These are phyloP conservation scores for Penicillium sp. DNA, from an alignment of 2,329 filamentous ascomycete genomes.

Conservation along the genomic window DNA sequence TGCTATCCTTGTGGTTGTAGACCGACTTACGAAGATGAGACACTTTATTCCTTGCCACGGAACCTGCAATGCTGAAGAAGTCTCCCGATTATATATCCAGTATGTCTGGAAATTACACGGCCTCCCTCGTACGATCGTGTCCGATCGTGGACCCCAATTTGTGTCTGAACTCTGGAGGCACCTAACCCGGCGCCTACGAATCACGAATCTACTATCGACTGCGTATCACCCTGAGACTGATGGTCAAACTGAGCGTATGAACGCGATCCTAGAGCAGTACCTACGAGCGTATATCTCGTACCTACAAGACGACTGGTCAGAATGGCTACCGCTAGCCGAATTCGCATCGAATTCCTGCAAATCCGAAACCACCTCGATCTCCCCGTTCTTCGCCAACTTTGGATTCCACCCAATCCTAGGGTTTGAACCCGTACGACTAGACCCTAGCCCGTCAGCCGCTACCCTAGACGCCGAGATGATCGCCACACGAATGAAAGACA, in stretches of 20 bases:
- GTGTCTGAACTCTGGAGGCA: slow-evolving; percentile 8
- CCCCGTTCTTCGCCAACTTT: not conserved
- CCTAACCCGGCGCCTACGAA: slow-evolving; percentile 1
- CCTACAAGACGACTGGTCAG: slow-evolving; percentile 8
- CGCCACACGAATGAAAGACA: not conserved
- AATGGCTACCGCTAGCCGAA: not conserved
- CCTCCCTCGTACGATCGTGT: slow-evolving; percentile 5
- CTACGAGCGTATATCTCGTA: slow-evolving; percentile 5
- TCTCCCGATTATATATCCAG: not conserved
- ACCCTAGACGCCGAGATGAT: not conserved
- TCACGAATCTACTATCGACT: slow-evolving; percentile 1
- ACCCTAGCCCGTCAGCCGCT: no score
- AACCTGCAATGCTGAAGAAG: not conserved
- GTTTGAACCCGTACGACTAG: not conserved
- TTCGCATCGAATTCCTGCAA: not conserved
- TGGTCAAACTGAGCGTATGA: slow-evolving; percentile 8
- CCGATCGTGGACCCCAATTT: no score
- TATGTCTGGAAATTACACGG: not conserved
- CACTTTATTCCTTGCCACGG: not conserved
- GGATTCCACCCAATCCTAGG: not conserved
- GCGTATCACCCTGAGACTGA: slow-evolving; percentile 4
- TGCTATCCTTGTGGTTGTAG: slow-evolving; percentile 1
- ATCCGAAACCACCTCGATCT: not conserved
- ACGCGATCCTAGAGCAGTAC: slow-evolving; percentile 4
- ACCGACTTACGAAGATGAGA: slow-evolving; percentile 10